Base-by-base conservation (phyloP, 768 basidiomycete genomes). In the Collybia mongolica region DNA sequence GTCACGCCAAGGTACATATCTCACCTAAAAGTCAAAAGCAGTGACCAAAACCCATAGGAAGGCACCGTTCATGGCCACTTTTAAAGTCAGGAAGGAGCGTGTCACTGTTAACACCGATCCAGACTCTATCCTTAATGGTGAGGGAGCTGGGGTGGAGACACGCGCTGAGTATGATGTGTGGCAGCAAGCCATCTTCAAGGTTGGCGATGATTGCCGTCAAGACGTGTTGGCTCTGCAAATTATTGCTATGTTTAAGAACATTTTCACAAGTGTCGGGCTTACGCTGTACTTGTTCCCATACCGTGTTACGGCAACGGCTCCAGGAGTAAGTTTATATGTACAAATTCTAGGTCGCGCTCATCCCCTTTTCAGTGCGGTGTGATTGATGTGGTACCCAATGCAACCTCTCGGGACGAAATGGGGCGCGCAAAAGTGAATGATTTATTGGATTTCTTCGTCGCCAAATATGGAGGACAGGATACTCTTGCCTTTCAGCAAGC, bases 61-160 rank as follows among this genome's bases (percentile, higher is more conserved):
- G 94, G 95, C 97, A 8, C 97, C 97, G 0, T 99, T 99, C 74
- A 98, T 99, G 97, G 97, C 97, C 0, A 98, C 96, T 0, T 99
- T 99, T 79, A 97, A 96, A 75, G 97, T 99, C 19, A 82, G 90
- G 49, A 96, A 98, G 65, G 88, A 94, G 54, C 76, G 81, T 5
- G 63, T 86, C 19, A 79, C 84, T 18, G 69, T 92, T 18, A 73
- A 84, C 52, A 76, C 77, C 9, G 80, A 93, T 61, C 84, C 90
- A 0, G 88, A 93, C 51, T 83, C 84, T 15, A 72, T 94, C 22
- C 65, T 92, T 44, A 80, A 86, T 22, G 82, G 74, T 3, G 76
- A 82, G 18, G 81, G 75, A n/a, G 75, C 70, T 12, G 83, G 79
- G 4, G 64, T 73, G 24, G 83, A 85, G 60, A 84, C 69, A 39